phyloP scores from a whole-genome alignment of 2,329 filamentous ascomycete species.

The Thielaviopsis ethacetica region DNA sequence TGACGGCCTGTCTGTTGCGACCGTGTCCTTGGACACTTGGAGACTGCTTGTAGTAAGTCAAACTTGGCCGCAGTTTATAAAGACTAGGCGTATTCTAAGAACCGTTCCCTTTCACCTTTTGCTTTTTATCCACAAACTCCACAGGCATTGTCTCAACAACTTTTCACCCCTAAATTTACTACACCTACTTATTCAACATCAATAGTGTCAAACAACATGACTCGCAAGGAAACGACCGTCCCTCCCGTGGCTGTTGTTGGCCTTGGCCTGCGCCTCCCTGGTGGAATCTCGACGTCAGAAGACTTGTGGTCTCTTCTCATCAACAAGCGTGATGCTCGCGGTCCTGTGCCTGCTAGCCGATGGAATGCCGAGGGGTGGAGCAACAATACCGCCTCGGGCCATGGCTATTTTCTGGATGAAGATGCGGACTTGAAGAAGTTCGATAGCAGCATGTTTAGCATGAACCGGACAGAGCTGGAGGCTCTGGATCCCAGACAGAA shows the following conservation, averaged over 20 bases:
- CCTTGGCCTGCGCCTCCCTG: slow-evolving; percentile 30
- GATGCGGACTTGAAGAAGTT: slow-evolving; percentile 21
- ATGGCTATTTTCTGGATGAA: slow-evolving; percentile 13
- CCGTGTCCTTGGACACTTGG: neutral
- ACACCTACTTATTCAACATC: neutral
- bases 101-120: neutral
- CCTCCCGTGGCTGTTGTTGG: slow-evolving; percentile 31
- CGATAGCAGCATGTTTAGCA: neutral
- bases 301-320: slow-evolving; percentile 30
- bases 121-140: neutral
- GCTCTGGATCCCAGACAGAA: slow-evolving; percentile 19
- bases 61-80: neutral
- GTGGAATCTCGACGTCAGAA: slow-evolving; percentile 24
- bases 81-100: neutral
- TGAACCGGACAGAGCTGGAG: neutral
- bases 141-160: neutral
- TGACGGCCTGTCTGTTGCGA: neutral
- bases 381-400: neutral
- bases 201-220: neutral
- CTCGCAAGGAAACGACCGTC: slow-evolving; percentile 11
- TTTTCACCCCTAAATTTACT: neutral
- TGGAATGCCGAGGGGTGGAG: slow-evolving; percentile 17
- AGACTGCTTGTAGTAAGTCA: too few relatives aligned
- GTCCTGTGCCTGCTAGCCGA: slow-evolving; percentile 22
- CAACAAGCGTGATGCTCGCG: slow-evolving; percentile 24